A percentile compares a stretch with the other conserved stretches of the same genome.
Conservation (phyloP, 306 rosid species). For the Adenanthera pavonina region DNA sequence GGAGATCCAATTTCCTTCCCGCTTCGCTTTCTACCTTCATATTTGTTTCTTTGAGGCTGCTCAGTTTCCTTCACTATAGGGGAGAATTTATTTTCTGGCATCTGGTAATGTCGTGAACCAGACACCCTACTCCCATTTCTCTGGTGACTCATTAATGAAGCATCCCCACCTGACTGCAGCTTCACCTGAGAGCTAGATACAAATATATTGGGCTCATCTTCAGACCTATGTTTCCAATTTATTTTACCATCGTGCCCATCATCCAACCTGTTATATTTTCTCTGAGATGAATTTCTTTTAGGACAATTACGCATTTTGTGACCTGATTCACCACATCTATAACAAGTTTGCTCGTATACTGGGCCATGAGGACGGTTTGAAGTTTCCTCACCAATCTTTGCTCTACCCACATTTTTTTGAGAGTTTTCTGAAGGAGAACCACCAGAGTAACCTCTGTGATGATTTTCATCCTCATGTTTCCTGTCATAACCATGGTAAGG, state of each 20-base stretch:
- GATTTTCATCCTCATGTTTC: constrained; percentile 46
- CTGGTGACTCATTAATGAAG: constrained; percentile 37
- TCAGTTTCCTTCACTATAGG: constrained; percentile 41
- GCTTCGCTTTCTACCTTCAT: constrained; percentile 53
- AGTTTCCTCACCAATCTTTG: constrained; percentile 32
- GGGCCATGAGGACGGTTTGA: constrained; percentile 36
- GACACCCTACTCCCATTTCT: constrained; percentile 39
- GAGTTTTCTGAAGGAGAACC: constrained; percentile 44
- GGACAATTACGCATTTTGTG: constrained; percentile 67
- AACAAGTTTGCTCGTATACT: constrained; percentile 46
- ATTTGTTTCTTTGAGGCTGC: constrained; percentile 27
- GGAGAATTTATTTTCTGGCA: constrained; percentile 31
- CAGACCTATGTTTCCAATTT: constrained; percentile 32
- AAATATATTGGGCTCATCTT: constrained; percentile 40
- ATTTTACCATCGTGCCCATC: constrained; percentile 32
- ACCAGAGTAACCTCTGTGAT: constrained; percentile 43
- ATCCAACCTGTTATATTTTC: constrained; percentile 43
- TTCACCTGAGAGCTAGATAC: constrained; percentile 41
- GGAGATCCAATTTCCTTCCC: constrained; percentile 46
- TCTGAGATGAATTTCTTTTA: constrained; percentile 34
- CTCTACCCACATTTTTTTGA: constrained; percentile 41
- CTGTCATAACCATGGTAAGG: constrained; percentile 55
- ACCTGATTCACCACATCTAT: constrained; percentile 59
- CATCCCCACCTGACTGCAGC: constrained; percentile 42
- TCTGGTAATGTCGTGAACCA: constrained; percentile 36